Evolutionary conservation across 129 eudicot genomes (phyloP).

Genomic region (Silybum marianum): DNA sequence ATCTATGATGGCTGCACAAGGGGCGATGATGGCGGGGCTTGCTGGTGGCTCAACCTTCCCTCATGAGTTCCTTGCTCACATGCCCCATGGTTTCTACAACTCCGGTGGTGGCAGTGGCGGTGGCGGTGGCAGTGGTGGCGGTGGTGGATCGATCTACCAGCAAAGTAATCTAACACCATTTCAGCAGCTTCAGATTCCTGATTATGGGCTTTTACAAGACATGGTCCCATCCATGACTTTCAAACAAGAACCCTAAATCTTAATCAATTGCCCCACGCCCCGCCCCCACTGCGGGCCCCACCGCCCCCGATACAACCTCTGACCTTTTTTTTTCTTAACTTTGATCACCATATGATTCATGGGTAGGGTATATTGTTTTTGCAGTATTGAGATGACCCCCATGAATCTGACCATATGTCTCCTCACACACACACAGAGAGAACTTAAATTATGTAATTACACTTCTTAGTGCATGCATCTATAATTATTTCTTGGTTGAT

Average conservation of each 20-base stretch:
- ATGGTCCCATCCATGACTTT: constrained; percentile 65
- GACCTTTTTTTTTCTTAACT: constrained; percentile 36
- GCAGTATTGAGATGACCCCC: constrained; percentile 13
- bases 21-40: constrained; percentile 15
- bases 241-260: constrained; percentile 64
- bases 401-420: constrained; percentile 10
- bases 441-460: constrained; percentile 34
- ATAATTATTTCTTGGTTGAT: constrained; percentile 32
- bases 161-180: constrained; percentile 31
- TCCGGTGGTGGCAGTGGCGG: constrained; percentile 14
- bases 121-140: background rate
- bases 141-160: constrained; percentile 25
- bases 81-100: constrained; percentile 40
- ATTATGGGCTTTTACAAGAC: constrained; percentile 80
- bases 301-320: constrained; percentile 7
- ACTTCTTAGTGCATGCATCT: constrained; percentile 9
- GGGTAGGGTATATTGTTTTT: constrained; percentile 33
- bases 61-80: constrained; percentile 46
- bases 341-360: constrained; percentile 32
- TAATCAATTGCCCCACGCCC: constrained; percentile 7
- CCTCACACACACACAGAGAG: constrained; percentile 6
- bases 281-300: constrained; percentile 21
- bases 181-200: constrained; percentile 45
- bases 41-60: constrained; percentile 40
- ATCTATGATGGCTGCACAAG: constrained; percentile 40